phyloP scores from a whole-genome alignment of 495 filamentous ascomycete species.

The Penicillium daleae region DNA sequence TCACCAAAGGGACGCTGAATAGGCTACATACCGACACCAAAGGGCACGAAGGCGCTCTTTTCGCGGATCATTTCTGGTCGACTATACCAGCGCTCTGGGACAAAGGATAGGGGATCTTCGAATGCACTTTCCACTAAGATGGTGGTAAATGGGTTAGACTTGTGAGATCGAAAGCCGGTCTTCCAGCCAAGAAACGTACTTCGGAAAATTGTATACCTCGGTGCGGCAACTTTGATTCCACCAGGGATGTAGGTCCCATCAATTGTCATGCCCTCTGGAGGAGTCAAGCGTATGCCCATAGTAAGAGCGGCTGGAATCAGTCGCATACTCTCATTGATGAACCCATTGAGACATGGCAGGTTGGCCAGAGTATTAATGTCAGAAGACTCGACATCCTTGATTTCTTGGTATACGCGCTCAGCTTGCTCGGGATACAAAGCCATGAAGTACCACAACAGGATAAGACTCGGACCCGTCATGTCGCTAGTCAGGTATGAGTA shows the following conservation, averaged over 20 bases:
- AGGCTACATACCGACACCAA: slow-evolving; percentile 39
- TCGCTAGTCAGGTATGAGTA: slow-evolving; percentile 27
- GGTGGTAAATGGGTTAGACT: background rate
- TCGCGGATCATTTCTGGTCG: slow-evolving; percentile 38
- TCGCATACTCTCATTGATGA: slow-evolving; percentile 54
- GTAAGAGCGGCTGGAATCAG: slow-evolving; percentile 46
- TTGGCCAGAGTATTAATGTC: slow-evolving; percentile 1
- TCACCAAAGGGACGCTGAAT: slow-evolving; percentile 10
- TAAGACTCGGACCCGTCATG: slow-evolving; percentile 34
- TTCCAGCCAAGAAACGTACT: slow-evolving; percentile 15
- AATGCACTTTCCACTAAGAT: slow-evolving; percentile 6
- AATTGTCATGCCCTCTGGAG: slow-evolving; percentile 41
- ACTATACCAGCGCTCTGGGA: slow-evolving; percentile 56
- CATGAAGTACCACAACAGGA: slow-evolving; percentile 41
- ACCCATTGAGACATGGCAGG: slow-evolving; percentile 40
- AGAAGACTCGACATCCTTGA: slow-evolving; percentile 5
- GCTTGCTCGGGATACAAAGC: slow-evolving; percentile 27
- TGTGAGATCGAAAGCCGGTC: background rate
- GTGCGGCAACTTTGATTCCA: slow-evolving; percentile 37
- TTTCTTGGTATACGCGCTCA: slow-evolving; percentile 16
- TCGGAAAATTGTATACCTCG: slow-evolving; percentile 40
- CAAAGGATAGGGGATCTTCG: slow-evolving; percentile 32
- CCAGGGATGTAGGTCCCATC: slow-evolving; percentile 54
- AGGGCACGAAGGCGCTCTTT: slow-evolving; percentile 52
- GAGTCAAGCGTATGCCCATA: slow-evolving; percentile 38